Conservation (phyloP, 2,329 filamentous ascomycete genomes). For the Apiospora rasikravindrae region DNA sequence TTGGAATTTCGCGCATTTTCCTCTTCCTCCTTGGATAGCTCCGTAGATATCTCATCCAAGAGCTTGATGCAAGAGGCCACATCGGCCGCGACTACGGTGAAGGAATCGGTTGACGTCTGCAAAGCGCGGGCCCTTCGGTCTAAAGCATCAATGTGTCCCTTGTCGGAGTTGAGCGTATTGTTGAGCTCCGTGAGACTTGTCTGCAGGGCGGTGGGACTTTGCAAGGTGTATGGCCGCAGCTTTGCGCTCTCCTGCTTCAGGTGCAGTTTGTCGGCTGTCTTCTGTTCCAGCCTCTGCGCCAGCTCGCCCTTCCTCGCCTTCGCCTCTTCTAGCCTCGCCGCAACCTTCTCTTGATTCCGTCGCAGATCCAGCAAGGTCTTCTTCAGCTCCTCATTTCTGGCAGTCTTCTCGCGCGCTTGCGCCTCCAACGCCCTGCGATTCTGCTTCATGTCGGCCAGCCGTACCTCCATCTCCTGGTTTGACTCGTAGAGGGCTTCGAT, state of each 20-base stretch:
- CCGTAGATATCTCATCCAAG: constrained; percentile 83
- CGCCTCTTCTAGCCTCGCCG: constrained; percentile 80
- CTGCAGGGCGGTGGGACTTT: constrained; percentile 85
- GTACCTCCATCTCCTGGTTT: constrained; percentile 85
- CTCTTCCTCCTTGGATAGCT: constrained; percentile 89
- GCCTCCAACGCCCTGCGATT: constrained; percentile 82
- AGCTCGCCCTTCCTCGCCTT: constrained; percentile 81
- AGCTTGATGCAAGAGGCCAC: constrained; percentile 88
- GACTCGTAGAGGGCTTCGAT: constrained; percentile 86
- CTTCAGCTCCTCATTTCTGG: constrained; percentile 86
- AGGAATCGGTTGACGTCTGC: constrained; percentile 91
- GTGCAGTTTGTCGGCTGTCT: constrained; percentile 70
- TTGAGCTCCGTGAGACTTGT: constrained; percentile 81
- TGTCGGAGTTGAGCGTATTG: constrained; percentile 77
- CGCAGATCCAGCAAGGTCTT: constrained; percentile 79
- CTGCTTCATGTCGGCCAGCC: constrained; percentile 79
- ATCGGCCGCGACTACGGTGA: constrained; percentile 81
- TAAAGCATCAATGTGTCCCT: constrained; percentile 82
- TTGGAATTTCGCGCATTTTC: constrained; percentile 79
- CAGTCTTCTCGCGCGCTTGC: constrained; percentile 82
- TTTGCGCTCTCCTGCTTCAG: constrained; percentile 87
- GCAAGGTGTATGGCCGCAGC: constrained; percentile 87
- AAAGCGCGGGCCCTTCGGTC: constrained; percentile 88
- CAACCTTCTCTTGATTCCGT: constrained; percentile 81
- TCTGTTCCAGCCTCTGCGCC: constrained; percentile 73